Conservation (phyloP, 352 stramenopile species). For the Globisporangium viniferum region DNA sequence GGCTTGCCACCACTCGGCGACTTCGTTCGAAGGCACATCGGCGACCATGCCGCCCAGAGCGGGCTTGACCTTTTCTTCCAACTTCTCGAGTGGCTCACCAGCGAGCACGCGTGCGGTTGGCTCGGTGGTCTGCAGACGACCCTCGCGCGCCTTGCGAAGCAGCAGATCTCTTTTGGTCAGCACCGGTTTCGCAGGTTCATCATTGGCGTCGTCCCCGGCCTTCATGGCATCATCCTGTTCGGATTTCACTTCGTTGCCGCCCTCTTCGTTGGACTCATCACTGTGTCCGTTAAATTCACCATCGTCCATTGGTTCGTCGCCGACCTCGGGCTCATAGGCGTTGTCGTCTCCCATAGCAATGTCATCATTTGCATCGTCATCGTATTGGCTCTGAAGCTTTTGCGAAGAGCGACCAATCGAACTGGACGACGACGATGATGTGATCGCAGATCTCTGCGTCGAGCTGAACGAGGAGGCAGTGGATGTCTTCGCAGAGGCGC, state of each 20-base stretch:
- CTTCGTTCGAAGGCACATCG: slow-evolving; percentile 83
- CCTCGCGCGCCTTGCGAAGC: slow-evolving; percentile 60
- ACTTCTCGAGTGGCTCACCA: slow-evolving; percentile 27
- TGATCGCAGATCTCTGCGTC: slow-evolving; percentile 11
- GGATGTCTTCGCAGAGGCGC: slow-evolving; percentile 25
- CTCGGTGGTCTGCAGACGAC: slow-evolving; percentile 54
- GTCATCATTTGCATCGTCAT: slow-evolving; percentile 24
- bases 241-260: slow-evolving; percentile 11
- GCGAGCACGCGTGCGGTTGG: slow-evolving; percentile 58
- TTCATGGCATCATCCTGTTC: slow-evolving; percentile 16
- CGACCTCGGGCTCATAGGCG: slow-evolving; percentile 10
- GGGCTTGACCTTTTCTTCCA: slow-evolving; percentile 11
- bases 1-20: slow-evolving; percentile 80
- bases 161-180: slow-evolving; percentile 79
- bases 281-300: not conserved
- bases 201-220: slow-evolving; percentile 15
- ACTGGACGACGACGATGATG: slow-evolving; percentile 11
- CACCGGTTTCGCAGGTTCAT: slow-evolving; percentile 19
- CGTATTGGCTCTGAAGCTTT: slow-evolving; percentile 14
- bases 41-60: slow-evolving; percentile 16
- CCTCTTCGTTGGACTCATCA: slow-evolving; percentile 6
- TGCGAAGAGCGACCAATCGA: slow-evolving; percentile 17
- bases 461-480: slow-evolving; percentile 15
- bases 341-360: slow-evolving; percentile 16
- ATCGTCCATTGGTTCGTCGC: slow-evolving; percentile 27